Evolutionary conservation across 306 rosid species (phyloP), one percentile per base, ranked within the genome.

Genomic region (Sophora flavescens): DNA sequence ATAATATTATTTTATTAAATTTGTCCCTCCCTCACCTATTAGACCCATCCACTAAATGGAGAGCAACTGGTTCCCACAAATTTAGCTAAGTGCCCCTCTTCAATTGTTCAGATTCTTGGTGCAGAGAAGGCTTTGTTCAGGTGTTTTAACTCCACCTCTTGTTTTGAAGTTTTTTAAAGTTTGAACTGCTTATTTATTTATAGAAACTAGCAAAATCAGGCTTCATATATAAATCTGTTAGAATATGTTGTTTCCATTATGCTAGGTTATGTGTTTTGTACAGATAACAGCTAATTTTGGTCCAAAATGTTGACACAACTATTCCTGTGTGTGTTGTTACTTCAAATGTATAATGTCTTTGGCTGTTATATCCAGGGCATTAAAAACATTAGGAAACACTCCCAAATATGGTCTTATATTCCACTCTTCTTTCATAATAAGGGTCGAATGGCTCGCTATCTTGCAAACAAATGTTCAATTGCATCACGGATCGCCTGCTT

Each of bases 91-190:
- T 92, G 97, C 86, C 97, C 99, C 51, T 90, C 99, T 38, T 95
- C 99, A 59, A 95, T 97, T 74, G 97, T 95, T 72, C 99, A 95
- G 72, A 92, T 95, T 76, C 99, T 95, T 66, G 99, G 99, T 16
- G 99, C 99, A 0, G 99, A 95, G 91, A 95, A 95, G 88, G 99
- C 99, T 12, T 91, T 95, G 80, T 95, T 95, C 91, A 92, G 99
- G 99, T 94, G n/a, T 65, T 79, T 81, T 41, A 32, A 52, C 42
- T 67, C 41, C 13, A 17, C 56, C 10, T 60, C 3, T 44, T 70
- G 68, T 56, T 72, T 28, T n/a, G 45, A 32, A 58, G 22, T 61
- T 64, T 48, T 38, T 51, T 41, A 12, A 6, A 28, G 22, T 35
- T 63, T 57, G 68, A 65, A 11, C 33, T 80, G 57, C 56, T 28